Base-by-base conservation (phyloP, 2,329 filamentous ascomycete species). In the Colletotrichum horii region DNA sequence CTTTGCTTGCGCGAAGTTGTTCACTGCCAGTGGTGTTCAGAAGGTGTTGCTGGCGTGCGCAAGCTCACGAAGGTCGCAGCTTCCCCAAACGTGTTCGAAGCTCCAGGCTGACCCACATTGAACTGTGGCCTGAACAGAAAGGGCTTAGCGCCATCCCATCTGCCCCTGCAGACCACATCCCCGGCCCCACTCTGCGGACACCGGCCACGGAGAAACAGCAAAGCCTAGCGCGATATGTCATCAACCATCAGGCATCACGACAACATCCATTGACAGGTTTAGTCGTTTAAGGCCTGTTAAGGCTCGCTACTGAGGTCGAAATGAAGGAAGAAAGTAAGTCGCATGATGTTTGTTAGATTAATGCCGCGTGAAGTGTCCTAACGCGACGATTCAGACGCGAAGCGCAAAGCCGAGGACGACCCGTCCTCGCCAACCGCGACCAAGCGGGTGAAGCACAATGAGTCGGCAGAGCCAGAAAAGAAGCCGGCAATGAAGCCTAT, bases 381-480 rank as follows among this genome's bases (percentile, higher is more conserved):
- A 75, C 52, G 22, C 61, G 71, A 61, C 38, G n/a, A 15, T 8
- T 6, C 36, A 76, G 74, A 62, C 80, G 88, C 85, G 55, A 96
- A 96, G 88, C 93, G 94, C 83, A 96, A 96, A 85, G 94, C 94
- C 6, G 88, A 87, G 66, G 91, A 94, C 78, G 93, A 94, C 77
- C 90, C 91, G 61, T 86, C 89, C 71, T 92, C 91, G 67, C 89
- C 91, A 24, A 89, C 89, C 65, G 90, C 91, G 66, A 84, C 88
- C 22, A 96, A 96, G 85, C 90, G 94, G 79, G 82, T 91, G 55
- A 94, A 94, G 84, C 87, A 89, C 73, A 75, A 74, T 65, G 83
- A 86, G 66, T 84, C 84, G 6, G 80, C 83, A 62, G 86, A 91
- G 78, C 83, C 85, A 9, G 86, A 89, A 19, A 91, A 91, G 80